Conservation (phyloP, 2,329 filamentous ascomycete species). For the Periconia digitata region DNA sequence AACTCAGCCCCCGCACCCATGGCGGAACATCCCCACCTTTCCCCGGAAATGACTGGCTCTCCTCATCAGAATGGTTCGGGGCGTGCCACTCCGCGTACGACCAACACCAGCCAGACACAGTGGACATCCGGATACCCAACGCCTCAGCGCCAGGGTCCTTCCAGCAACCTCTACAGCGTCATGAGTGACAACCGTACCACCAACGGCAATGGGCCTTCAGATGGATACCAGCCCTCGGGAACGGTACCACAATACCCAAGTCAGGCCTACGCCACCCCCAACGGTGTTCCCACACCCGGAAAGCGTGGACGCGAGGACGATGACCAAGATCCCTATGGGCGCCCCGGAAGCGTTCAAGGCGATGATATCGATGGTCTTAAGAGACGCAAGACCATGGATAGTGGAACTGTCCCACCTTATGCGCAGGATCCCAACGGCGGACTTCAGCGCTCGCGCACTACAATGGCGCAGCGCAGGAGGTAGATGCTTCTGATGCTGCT, state of each 20-base stretch:
- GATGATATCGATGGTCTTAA: conserved; percentile 68
- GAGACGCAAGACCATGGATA: conserved; percentile 73
- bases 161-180: conserved; percentile 85
- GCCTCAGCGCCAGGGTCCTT: conserved; percentile 70
- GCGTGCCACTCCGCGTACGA: conserved; percentile 81
- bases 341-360: conserved; percentile 58
- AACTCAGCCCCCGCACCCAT: conserved; percentile 67
- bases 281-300: conserved; percentile 60
- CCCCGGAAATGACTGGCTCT: conserved; percentile 80
- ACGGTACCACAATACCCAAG: conserved; percentile 62
- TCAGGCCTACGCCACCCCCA: conserved; percentile 60
- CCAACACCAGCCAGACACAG: conserved; percentile 69
- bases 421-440: conserved; percentile 33
- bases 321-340: conserved; percentile 64
- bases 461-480: conserved; percentile 33
- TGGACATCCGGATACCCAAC: conserved; percentile 76
- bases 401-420: conserved; percentile 40
- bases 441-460: conserved; percentile 36
- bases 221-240: conserved; percentile 69
- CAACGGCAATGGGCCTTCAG: conserved; percentile 66
- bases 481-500: conserved; percentile 21
- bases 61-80: conserved; percentile 82
- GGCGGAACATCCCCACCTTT: conserved; percentile 74
- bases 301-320: conserved; percentile 69
- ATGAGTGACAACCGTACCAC: conserved; percentile 76